Conservation (phyloP, 2,329 filamentous ascomycete genomes). For the Diaporthe citrichinensis region DNA sequence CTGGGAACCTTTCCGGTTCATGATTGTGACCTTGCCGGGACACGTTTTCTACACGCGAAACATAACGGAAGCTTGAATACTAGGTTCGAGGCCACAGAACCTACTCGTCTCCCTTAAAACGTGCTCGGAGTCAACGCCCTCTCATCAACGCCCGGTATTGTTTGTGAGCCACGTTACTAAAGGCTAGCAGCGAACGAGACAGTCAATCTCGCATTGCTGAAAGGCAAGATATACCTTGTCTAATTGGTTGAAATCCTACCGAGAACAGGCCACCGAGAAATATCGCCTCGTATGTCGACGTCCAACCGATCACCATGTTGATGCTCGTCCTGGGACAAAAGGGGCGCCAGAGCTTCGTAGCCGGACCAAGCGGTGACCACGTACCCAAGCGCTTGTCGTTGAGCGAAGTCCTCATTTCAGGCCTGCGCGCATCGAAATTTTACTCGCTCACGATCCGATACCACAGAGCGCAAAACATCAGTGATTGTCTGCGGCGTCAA, state of each 20-base stretch:
- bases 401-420: constrained; percentile 18
- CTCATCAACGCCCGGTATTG: constrained; percentile 15
- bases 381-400: background rate
- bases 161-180: background rate
- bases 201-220: background rate
- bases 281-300: background rate
- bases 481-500: constrained; percentile 19
- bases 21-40: background rate
- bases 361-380: background rate
- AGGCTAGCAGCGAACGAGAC: background rate
- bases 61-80: constrained; percentile 23
- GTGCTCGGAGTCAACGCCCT: constrained; percentile 20
- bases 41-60: constrained; percentile 1
- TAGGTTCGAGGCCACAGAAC: constrained; percentile 24
- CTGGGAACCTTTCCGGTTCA: background rate
- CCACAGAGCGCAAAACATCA: background rate
- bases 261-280: background rate
- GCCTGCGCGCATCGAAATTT: constrained; percentile 16
- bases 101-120: constrained; percentile 5
- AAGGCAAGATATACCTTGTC: background rate
- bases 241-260: constrained; percentile 2
- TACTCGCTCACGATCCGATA: background rate
- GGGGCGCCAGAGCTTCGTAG: constrained; percentile 12
- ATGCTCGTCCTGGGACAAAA: constrained; percentile 21
- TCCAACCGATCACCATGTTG: constrained; percentile 23